Evolutionary conservation across 257 asterid species (phyloP), one percentile per base, ranked within the genome.

Genomic region (Orobanche coerulescens): DNA sequence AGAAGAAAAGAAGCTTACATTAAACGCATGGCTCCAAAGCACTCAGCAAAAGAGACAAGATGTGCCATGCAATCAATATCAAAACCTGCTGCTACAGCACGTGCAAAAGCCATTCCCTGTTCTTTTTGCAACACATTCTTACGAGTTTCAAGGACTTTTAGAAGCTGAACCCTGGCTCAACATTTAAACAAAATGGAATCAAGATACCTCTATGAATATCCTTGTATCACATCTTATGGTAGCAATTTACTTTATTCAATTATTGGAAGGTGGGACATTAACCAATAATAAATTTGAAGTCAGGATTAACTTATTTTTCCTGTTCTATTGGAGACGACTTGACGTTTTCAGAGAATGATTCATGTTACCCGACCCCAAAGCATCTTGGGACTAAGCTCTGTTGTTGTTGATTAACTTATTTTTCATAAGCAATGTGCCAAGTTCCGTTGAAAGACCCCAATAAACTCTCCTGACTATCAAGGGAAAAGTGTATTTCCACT

Each of bases 51-150:
- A 64, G 95, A 84, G 47, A 86, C 70, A 43, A 93, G 90, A 37
- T 77, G 79, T 10, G 71, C 59, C 78, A 93, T 75, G 69, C 75
- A 70, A 64, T 86, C 96, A 67, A 93, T 75, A 61, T 82, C 87
- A 79, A 86, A 93, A 70, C 98, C 93, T 71, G 95, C 96, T 68
- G 97, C 98, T 47, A 81, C 90, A 59, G 98, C 95, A 74, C 96
- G 95, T 58, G 97, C 97, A 76, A 93, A 93, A 54, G 98, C 96
- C 98, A 93, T 93, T 49, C 95, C 95, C 75, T 89, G 98, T 75
- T 93, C 96, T 49, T 89, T 93, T 63, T 73, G 85, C 58, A 93
- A 82, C 62, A 77, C 81, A 25, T 64, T 73, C 76, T 83, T 89
- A 70, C 98, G 95, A 50, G 91, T 79, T 77, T 89, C 90, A 53